Evolutionary conservation across 2,329 filamentous ascomycete genomes (phyloP).

Genomic region (Cryphonectria naterciae): DNA sequence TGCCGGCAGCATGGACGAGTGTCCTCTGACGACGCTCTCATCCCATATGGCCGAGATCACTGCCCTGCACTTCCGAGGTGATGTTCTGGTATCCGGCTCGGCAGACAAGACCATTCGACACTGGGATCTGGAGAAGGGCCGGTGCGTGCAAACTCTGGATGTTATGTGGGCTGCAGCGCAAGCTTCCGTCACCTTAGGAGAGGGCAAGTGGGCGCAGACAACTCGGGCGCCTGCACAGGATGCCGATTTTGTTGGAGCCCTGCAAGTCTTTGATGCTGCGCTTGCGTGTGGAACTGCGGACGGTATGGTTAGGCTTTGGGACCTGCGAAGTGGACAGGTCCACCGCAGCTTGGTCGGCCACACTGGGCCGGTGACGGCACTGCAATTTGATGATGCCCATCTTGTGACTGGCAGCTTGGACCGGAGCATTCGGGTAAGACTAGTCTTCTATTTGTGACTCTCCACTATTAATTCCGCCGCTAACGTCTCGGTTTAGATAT

Average conservation of each 20-base stretch:
- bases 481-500: constrained; percentile 68
- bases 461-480: background rate
- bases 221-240: constrained; percentile 66
- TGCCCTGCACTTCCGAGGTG: constrained; percentile 85
- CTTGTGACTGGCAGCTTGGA: constrained; percentile 92
- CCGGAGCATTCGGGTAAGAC: constrained; percentile 87
- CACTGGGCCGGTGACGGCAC: constrained; percentile 88
- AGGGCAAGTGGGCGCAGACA: constrained; percentile 73
- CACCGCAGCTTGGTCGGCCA: constrained; percentile 94
- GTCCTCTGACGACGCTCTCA: constrained; percentile 83
- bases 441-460: background rate
- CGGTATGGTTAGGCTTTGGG: constrained; percentile 96
- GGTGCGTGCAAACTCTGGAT: constrained; percentile 95
- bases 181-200: constrained; percentile 71
- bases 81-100: constrained; percentile 91
- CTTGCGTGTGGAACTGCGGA: constrained; percentile 96
- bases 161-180: constrained; percentile 98
- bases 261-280: constrained; percentile 96
- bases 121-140: constrained; percentile 97
- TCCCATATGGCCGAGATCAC: constrained; percentile 95
- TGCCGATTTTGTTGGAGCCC: constrained; percentile 90
- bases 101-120: constrained; percentile 96
- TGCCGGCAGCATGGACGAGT: constrained; percentile 84
- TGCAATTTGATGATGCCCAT: constrained; percentile 96
- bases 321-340: constrained; percentile 95